These are phyloP conservation scores for Penicillium canariense DNA, from an alignment of 495 filamentous ascomycete genomes.

Conservation along the genomic window DNA sequence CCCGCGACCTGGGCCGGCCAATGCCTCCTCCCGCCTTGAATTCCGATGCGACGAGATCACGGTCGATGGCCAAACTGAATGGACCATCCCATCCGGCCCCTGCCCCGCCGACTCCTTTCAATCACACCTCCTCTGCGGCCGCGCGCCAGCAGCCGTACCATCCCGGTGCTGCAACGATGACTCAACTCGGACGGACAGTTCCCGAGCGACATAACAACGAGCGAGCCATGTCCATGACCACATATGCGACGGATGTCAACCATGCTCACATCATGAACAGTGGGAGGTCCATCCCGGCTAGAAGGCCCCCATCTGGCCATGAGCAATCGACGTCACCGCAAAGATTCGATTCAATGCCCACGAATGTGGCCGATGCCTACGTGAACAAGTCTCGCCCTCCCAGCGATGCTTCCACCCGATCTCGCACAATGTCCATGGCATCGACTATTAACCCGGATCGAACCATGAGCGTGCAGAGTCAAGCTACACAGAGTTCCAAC, in stretches of 20 bases:
- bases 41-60: conserved; percentile 67
- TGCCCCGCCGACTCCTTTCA: conserved; percentile 60
- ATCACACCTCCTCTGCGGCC: conserved; percentile 64
- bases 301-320: conserved; percentile 56
- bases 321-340: conserved; percentile 18
- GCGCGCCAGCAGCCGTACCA: conserved; percentile 75
- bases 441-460: conserved; percentile 64
- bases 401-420: conserved; percentile 44
- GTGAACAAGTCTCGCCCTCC: conserved; percentile 32
- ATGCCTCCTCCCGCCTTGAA: conserved; percentile 70
- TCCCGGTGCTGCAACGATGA: conserved; percentile 57
- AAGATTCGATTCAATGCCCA: conserved; percentile 27
- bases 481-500: conserved; percentile 29
- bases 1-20: conserved; percentile 47
- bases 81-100: conserved; percentile 57
- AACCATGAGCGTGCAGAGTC: conserved; percentile 48
- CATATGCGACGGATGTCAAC: conserved; percentile 75
- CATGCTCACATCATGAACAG: conserved; percentile 79
- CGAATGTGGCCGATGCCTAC: conserved; percentile 25
- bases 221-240: conserved; percentile 91
- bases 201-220: conserved; percentile 85
- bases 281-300: conserved; percentile 78
- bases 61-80: conserved; percentile 78
- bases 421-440: conserved; percentile 83
- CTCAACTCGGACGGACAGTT: conserved; percentile 85